Evolutionary conservation across 768 basidiomycete genomes (phyloP), one percentile per base, ranked within the genome.

Genomic region (Daedalea quercina): DNA sequence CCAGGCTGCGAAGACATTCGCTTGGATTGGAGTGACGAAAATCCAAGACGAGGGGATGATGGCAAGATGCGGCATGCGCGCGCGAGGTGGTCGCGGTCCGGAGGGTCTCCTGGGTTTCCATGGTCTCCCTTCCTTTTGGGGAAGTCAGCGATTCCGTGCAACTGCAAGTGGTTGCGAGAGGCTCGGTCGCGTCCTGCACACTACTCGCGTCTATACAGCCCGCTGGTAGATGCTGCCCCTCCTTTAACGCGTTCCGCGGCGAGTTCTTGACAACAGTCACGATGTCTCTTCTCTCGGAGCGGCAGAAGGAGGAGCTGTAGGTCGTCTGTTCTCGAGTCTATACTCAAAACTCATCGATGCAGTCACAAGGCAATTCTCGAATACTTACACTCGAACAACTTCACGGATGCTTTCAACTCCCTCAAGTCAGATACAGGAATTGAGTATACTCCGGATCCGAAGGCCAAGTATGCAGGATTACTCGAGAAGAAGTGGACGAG

Each of bases 401-500:
- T 84, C 62, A 75, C 64, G 37, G 74, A 77, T 56, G 81, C 85
- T 22, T 87, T 76, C 62, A 76, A 81, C 57, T 79, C 81, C 22
- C 68, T 81, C 56, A 81, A 78, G 63, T 65, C 72, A 40, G 79
- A 82, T 54, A 69, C 76, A 28, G 74, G 76, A 52, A 64, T 77
- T 24, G 81, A 84, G 54, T 89, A 87, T 66, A 75, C 77, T 3
- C 89, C 88, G 15, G 93, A 95, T 73, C 82, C 90, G 22, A 92
- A 89, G 65, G 83, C 90, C 47, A 87, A 90, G 67, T 87, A 84
- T 62, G 83, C 84, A 1, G 94, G 93, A 1, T 71, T 97, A 52
- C 71, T 97, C 55, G 94, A 92, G 75, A 95, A 95, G 84, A 97
- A 97, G 70, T 97, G 94, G 94, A 95, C 91, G 46, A 90, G 87